Conservation (phyloP, 768 basidiomycete genomes). For the Pulveroboletus frians region DNA sequence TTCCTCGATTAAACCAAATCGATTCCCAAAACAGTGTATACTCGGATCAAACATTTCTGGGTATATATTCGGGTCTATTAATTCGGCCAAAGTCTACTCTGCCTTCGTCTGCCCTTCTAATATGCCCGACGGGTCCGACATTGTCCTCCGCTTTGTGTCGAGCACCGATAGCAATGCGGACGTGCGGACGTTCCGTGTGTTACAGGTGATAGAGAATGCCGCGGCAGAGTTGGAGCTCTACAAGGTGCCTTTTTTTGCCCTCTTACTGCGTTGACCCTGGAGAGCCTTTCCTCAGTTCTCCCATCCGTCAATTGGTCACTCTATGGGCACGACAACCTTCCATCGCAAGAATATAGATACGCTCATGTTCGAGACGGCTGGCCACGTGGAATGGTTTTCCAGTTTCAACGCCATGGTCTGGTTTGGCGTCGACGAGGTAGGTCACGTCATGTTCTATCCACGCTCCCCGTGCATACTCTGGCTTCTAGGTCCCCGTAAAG, state of each 20-base stretch:
- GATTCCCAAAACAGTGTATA: constrained; percentile 16
- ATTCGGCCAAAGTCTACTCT: background rate
- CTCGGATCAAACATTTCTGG: constrained; percentile 20
- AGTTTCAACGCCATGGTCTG: constrained; percentile 39
- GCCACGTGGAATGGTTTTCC: constrained; percentile 50
- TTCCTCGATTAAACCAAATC: constrained; percentile 11
- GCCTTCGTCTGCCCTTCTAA: background rate
- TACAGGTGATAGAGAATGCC: constrained; percentile 29
- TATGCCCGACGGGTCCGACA: constrained; percentile 31
- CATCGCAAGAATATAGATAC: constrained; percentile 44
- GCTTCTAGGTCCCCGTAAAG: constrained; percentile 35
- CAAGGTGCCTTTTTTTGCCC: constrained; percentile 28
- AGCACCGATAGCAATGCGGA: constrained; percentile 30
- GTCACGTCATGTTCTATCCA: background rate
- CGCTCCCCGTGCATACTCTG: background rate
- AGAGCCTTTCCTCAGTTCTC: constrained; percentile 30
- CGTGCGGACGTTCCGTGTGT: constrained; percentile 41
- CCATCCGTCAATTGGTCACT: constrained; percentile 41
- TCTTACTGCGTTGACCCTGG: background rate
- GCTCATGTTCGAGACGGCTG: constrained; percentile 45
- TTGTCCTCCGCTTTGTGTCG: constrained; percentile 37
- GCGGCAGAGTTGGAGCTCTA: constrained; percentile 37
- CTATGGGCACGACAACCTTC: constrained; percentile 41
- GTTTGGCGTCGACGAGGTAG: constrained; percentile 47
- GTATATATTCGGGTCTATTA: constrained; percentile 14